Evolutionary conservation across 192 early-diverging fungal genomes (phyloP).

Genomic region (Funneliformis geosporum): DNA sequence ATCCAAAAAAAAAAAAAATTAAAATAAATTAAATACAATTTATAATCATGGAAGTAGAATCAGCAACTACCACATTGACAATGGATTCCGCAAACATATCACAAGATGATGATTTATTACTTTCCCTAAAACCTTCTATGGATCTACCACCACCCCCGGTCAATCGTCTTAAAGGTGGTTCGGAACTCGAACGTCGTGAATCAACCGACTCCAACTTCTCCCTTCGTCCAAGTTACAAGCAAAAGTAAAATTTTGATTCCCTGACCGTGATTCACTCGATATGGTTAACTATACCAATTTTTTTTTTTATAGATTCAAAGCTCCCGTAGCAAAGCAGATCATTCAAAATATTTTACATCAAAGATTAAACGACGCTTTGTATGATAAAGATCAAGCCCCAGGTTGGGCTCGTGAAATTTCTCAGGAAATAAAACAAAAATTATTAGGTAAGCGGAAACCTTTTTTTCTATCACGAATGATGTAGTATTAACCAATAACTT

Average conservation of each 20-base stretch:
- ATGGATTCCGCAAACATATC: too few relatives aligned
- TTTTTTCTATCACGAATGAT: not conserved
- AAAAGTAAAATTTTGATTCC: not conserved
- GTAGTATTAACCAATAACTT: not conserved
- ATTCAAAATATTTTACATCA: not conserved
- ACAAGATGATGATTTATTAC: not conserved
- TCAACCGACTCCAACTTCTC: not conserved
- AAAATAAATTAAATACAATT: too few relatives aligned
- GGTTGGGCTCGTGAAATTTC: slow-evolving; percentile 25
- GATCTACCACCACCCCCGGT: not conserved
- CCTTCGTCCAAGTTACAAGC: slow-evolving; percentile 15
- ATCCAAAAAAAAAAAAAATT: too few relatives aligned
- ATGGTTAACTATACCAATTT: not conserved
- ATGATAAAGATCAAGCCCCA: slow-evolving; percentile 22
- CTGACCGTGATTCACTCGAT: not conserved
- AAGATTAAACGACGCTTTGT: slow-evolving; percentile 7
- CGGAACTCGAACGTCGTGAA: not conserved
- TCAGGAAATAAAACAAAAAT: slow-evolving; percentile 23
- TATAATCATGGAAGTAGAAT: too few relatives aligned
- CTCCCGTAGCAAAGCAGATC: not conserved
- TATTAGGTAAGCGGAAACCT: not conserved
- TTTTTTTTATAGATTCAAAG: not conserved
- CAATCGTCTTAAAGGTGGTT: not conserved
- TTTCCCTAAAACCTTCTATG: not conserved
- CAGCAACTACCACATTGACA: too few relatives aligned